Base-by-base conservation (phyloP, 768 basidiomycete genomes). In the Cyathus striatus region DNA sequence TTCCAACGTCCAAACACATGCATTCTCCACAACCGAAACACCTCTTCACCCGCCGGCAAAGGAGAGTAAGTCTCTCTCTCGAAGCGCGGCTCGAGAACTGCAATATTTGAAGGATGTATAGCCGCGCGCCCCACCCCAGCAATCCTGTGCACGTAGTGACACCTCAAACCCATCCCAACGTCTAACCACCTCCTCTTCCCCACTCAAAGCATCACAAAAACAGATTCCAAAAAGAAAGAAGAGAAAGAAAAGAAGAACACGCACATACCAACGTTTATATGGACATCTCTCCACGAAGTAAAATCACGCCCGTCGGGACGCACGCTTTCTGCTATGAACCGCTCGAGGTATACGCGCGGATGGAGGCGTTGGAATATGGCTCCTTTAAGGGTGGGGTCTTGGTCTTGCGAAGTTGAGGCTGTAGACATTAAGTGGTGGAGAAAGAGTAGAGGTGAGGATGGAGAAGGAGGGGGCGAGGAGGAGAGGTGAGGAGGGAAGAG, bases 351-450 rank as follows among this genome's bases (percentile, higher is more conserved):
- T 4, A 81, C 76, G 23, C 78, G 77, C 2, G 96, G 95, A 54
- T 97, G 92, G 0, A 99, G 74, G 12, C 91, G 83, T 53, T 91
- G 87, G 65, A 94, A 94, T 23, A 84, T 79, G 3, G 71, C 61
- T 1, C 74, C 75, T 52, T 75, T 73, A 16, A 74, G 61, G 7
- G 27, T n/a, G 27, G 65, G 54, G 38, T 69, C 66, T 37, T 57
- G 53, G 34, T 65, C 65, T 20, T 60, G 56, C 41, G n/a, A 33
- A 22, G 33, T 9, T 9, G 35, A 41, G 25, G 25, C 25, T 6
- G 16, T 30, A n/a, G 25, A 14, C 20, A 17, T 17, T 40, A 21
- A n/a, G 27, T 9, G 17, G 35, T 36, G 17, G 35, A 36, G 35
- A 6, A 6, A 18, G 17, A 10, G 35, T 30, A n/a, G 27, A 30